Evolutionary conservation across 495 filamentous ascomycete species (phyloP).

Genomic region (Aspergillus carlsbadensis): DNA sequence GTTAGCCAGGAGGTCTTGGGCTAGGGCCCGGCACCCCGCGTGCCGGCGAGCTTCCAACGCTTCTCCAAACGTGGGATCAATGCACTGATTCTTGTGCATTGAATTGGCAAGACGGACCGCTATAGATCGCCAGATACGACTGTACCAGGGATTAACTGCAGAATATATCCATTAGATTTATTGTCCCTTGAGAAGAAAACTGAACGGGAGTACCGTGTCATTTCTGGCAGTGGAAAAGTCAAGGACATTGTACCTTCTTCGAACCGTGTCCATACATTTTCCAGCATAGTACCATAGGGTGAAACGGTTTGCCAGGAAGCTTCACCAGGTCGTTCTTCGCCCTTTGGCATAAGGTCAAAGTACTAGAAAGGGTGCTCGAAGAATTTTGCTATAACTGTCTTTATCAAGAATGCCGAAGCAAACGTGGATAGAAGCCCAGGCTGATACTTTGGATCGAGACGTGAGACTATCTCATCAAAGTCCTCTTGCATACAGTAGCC

Average conservation of each 20-base stretch:
- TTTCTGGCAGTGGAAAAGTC: background rate
- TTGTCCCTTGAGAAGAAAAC: background rate
- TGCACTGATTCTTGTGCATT: background rate
- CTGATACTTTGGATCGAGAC: background rate
- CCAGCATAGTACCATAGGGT: background rate
- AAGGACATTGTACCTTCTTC: background rate
- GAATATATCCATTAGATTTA: background rate
- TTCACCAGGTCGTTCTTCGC: background rate
- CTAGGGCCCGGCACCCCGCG: background rate
- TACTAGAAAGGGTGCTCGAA: no score
- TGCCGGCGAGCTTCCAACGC: background rate
- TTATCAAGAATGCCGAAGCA: no score
- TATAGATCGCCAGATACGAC: background rate
- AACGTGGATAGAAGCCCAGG: no score
- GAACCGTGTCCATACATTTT: background rate
- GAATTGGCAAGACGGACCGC: background rate
- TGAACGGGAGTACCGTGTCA: background rate
- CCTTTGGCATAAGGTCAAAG: no score
- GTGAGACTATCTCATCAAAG: background rate
- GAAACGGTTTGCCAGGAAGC: background rate
- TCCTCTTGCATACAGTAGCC: background rate
- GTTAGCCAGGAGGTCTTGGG: background rate
- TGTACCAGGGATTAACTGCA: background rate
- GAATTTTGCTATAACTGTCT: no score
- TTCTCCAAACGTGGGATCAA: background rate